Base-by-base conservation (phyloP, 768 basidiomycete genomes). In the Udeniomyces megalosporus region DNA sequence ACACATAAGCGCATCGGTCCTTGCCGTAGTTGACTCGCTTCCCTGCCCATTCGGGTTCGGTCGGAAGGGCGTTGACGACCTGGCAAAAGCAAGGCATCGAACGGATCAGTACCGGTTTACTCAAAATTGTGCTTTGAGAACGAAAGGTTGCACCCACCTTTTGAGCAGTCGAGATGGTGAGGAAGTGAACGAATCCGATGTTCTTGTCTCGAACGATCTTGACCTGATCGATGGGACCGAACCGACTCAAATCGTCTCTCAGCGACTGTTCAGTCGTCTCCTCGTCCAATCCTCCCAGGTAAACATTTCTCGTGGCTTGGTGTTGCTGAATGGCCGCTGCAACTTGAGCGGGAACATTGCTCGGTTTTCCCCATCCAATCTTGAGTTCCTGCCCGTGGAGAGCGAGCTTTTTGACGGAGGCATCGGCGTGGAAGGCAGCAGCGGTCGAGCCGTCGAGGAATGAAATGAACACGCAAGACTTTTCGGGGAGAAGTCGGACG, bases 151-250 rank as follows among this genome's bases (percentile, higher is more conserved):
- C 22, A 74, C 79, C 10, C 58, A 89, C 89, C 86, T 97, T 96
- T 67, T 86, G 92, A 17, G 95, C 95, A 46, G 88, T 82, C 24
- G 86, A 80, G 72, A 99, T 95, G 73, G 86, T 89, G 70, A 99
- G 77, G 78, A 97, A 97, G 75, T 99, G 95, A 22, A 99, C 91
- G 72, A 99, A 99, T 2, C 92, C 95, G 62, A 97, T 97, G 70
- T 95, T 95, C 80, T 96, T 96, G 77, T 99, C 95, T 65, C 93
- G 77, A 56, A 97, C 95, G 71, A 99, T 96, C 81, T 99, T 99
- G 72, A 99, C 92, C 73, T 97, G 93, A 75, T 99, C 95, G 69
- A 99, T 96, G 31, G 93, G 78, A 24, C 95, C 95, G 70, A 93
- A 99, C 47, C 86, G 80, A 69, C 84, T 84, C 26, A 97, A 77